Percentiles rank a stretch among this genome's conserved stretches.
phyloP scores from a whole-genome alignment of 345 rosid species.

The Brassica carinata region DNA sequence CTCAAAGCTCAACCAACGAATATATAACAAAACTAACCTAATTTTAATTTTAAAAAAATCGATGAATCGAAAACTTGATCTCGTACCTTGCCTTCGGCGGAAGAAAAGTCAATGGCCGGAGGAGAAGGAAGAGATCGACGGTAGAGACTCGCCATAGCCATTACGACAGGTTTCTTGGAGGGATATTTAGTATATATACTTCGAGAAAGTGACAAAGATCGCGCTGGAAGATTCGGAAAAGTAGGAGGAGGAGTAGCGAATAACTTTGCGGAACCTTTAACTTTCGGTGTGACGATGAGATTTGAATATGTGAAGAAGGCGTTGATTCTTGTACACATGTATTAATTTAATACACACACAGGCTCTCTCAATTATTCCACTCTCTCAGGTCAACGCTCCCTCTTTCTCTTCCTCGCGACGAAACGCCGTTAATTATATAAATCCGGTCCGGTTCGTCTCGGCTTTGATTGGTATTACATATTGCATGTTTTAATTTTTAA shows the following conservation, averaged over 20 bases:
- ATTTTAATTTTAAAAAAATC: neutral
- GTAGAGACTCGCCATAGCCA: conserved; percentile 75
- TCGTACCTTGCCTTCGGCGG: conserved; percentile 71
- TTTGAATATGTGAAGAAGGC: neutral
- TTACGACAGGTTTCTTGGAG: conserved; percentile 7
- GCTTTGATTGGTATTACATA: conserved; percentile 14
- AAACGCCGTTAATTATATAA: conserved; percentile 14
- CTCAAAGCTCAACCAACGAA: neutral
- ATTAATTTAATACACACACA: neutral
- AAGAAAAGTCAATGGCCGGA: conserved; percentile 85
- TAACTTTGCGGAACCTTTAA: neutral
- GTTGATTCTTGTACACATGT: neutral
- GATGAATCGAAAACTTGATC: neutral
- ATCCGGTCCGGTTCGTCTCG: neutral
- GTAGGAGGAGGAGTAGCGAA: neutral
- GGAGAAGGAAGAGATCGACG: conserved; percentile 72
- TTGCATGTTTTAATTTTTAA: neutral
- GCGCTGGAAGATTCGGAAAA: conserved; percentile 9
- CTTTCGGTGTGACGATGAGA: conserved; percentile 3
- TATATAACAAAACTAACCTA: neutral
- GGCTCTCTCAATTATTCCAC: conserved; percentile 15
- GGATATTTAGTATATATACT: neutral
- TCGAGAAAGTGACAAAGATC: neutral
- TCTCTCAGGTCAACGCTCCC: conserved; percentile 20
- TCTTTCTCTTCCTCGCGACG: conserved; percentile 6